Conservation (phyloP, 2,329 filamentous ascomycete species). For the Didymella arachidicola region DNA sequence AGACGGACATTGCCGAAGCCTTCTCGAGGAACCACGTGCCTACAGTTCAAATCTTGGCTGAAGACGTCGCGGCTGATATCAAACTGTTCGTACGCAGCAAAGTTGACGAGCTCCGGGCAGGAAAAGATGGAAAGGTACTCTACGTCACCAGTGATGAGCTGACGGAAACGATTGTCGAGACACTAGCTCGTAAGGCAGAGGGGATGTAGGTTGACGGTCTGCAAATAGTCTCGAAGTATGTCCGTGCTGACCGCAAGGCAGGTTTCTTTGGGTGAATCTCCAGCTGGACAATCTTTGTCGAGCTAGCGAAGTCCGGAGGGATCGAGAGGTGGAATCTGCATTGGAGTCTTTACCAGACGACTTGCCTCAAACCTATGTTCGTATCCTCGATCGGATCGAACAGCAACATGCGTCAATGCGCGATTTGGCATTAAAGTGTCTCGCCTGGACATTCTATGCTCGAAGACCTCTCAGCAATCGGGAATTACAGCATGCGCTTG, state of each 20-base stretch:
- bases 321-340: slow-evolving; percentile 23
- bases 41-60: slow-evolving; percentile 26
- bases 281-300: slow-evolving; percentile 28
- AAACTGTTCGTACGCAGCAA: slow-evolving; percentile 21
- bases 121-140: slow-evolving; percentile 29
- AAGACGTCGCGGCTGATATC: slow-evolving; percentile 30
- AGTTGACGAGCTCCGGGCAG: slow-evolving; percentile 25
- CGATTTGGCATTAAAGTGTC: slow-evolving; percentile 26
- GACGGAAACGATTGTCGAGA: slow-evolving; percentile 24
- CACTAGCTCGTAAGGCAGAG: slow-evolving; percentile 27
- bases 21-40: slow-evolving; percentile 27
- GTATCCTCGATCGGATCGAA: slow-evolving; percentile 31
- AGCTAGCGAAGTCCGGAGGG: slow-evolving; percentile 24
- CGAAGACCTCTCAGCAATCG: slow-evolving; percentile 21
- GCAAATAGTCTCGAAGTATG: neutral
- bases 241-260: slow-evolving; percentile 12
- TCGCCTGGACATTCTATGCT: slow-evolving; percentile 30
- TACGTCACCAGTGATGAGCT: slow-evolving; percentile 24
- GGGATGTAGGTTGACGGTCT: slow-evolving; percentile 29
- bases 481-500: slow-evolving; percentile 28
- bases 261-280: no score
- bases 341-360: slow-evolving; percentile 24
- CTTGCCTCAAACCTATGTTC: slow-evolving; percentile 28
- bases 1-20: slow-evolving; percentile 30
- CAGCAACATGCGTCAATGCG: slow-evolving; percentile 24